Conservation (phyloP, 2,329 filamentous ascomycete species). For the Ophiostoma angusticollis region DNA sequence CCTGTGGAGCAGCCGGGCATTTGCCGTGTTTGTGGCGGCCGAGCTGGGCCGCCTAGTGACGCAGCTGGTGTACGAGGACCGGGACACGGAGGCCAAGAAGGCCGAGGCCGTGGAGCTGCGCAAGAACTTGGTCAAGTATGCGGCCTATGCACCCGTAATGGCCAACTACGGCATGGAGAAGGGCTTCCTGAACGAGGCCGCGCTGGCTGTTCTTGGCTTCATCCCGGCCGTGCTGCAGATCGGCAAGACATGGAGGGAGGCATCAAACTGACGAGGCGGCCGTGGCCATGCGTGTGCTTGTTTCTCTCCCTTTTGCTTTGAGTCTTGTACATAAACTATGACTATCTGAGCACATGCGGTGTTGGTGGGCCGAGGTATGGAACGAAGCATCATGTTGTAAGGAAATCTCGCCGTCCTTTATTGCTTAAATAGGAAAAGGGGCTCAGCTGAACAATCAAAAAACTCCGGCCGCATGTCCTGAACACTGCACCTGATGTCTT, state of each 20-base stretch:
- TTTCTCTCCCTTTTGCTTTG: too few species aligned
- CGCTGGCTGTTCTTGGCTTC: slow-evolving; percentile 29
- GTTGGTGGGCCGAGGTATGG: too few species aligned
- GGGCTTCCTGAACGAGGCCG: slow-evolving; percentile 35
- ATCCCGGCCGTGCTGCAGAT: slow-evolving; percentile 34
- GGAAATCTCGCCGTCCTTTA: too few species aligned
- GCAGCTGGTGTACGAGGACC: slow-evolving; percentile 27
- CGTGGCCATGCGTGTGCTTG: not conserved
- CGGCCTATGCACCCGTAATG: slow-evolving; percentile 70
- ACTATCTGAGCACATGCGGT: too few species aligned
- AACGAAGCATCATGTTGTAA: too few species aligned
- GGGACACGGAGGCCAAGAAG: slow-evolving; percentile 28
- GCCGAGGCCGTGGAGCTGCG: slow-evolving; percentile 43
- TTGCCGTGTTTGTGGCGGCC: slow-evolving; percentile 64
- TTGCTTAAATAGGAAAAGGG: too few species aligned
- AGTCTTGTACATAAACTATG: too few species aligned
- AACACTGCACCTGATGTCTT: too few species aligned
- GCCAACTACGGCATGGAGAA: slow-evolving; percentile 68
- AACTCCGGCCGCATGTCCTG: too few species aligned
- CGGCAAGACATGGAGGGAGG: slow-evolving; percentile 31
- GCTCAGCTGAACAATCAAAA: too few species aligned
- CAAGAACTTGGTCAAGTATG: slow-evolving; percentile 54
- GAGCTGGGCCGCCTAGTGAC: slow-evolving; percentile 56
- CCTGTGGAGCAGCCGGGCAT: slow-evolving; percentile 65
- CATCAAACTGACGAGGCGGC: slow-evolving; percentile 14